Percentiles rank a stretch among this genome's conserved stretches.
These are phyloP conservation scores for Solanum hybrid DNA, from an alignment of 305 asterid genomes.

Conservation along the genomic window DNA sequence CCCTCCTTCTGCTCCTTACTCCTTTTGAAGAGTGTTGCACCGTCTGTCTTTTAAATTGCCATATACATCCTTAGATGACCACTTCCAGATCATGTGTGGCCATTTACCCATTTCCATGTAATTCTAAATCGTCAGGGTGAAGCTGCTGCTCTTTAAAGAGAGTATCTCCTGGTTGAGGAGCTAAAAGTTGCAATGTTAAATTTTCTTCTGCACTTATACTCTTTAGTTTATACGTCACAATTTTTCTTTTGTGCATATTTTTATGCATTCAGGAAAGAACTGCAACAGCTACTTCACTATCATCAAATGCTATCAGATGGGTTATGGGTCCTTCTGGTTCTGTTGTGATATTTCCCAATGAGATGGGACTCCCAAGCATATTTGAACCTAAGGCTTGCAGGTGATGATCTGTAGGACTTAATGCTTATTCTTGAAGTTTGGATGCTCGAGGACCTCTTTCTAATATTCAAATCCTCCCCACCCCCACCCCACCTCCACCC, in stretches of 20 bases:
- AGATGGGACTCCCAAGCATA: constrained; percentile 72
- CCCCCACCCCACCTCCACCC: not conserved
- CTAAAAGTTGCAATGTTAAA: not conserved
- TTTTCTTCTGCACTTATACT: not conserved
- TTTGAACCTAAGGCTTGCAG: constrained; percentile 59
- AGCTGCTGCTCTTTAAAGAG: not conserved
- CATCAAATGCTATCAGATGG: constrained; percentile 66
- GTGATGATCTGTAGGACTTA: constrained; percentile 17
- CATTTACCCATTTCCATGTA: not conserved
- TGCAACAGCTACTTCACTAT: constrained; percentile 22
- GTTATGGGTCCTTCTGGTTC: constrained; percentile 73
- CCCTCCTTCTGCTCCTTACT: not conserved
- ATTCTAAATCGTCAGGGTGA: not conserved
- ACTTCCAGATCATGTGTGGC: not conserved
- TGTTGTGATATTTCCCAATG: constrained; percentile 62
- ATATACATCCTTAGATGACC: not conserved
- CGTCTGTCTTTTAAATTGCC: not conserved
- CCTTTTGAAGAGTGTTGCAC: not conserved
- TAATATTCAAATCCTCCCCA: not conserved
- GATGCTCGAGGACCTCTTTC: not conserved
- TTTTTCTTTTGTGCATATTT: not conserved
- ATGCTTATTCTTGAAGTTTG: not conserved
- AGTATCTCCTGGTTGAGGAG: not conserved
- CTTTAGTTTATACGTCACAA: not conserved
- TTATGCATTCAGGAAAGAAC: constrained; percentile 47